These are phyloP conservation scores for Nigrograna mackinnonii DNA, from an alignment of 2,329 filamentous ascomycete genomes.

Conservation along the genomic window DNA sequence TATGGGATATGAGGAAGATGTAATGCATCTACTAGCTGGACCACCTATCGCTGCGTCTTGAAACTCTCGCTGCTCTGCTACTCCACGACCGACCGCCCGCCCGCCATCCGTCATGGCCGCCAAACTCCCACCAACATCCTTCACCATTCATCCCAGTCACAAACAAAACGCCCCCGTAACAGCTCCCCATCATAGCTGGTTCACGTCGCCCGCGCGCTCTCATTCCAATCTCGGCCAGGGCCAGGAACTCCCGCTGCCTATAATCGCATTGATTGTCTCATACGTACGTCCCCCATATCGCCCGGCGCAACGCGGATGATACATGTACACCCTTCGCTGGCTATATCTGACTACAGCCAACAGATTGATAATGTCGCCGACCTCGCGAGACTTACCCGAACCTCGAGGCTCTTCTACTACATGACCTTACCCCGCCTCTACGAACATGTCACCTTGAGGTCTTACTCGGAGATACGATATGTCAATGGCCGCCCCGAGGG, in stretches of 20 bases:
- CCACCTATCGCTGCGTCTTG: too few species aligned
- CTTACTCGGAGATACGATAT: conserved; percentile 63
- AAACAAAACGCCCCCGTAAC: conserved; percentile 22
- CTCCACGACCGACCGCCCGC: background rate
- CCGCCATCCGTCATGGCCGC: background rate
- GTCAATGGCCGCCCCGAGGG: conserved; percentile 61
- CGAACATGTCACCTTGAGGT: conserved; percentile 57
- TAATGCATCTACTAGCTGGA: too few species aligned
- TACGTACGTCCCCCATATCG: conserved; percentile 54
- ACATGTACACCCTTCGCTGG: too few species aligned
- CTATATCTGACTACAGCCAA: conserved; percentile 8
- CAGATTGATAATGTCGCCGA: conserved; percentile 63
- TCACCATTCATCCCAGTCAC: conserved; percentile 4
- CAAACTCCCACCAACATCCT: too few species aligned
- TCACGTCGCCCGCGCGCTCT: conserved; percentile 36
- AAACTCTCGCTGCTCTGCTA: too few species aligned
- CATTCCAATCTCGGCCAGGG: conserved; percentile 30
- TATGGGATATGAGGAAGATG: too few species aligned
- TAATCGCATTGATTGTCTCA: conserved; percentile 61
- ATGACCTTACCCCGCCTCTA: conserved; percentile 67
- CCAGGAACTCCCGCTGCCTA: conserved; percentile 58
- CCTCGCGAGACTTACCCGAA: conserved; percentile 62
- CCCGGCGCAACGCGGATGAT: conserved; percentile 12
- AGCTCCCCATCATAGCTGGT: conserved; percentile 31
- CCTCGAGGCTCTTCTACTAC: conserved; percentile 65